phyloP scores from a whole-genome alignment of 1,284 basidiomycete genomes.

The Apiotrichum akiyoshidainum region DNA sequence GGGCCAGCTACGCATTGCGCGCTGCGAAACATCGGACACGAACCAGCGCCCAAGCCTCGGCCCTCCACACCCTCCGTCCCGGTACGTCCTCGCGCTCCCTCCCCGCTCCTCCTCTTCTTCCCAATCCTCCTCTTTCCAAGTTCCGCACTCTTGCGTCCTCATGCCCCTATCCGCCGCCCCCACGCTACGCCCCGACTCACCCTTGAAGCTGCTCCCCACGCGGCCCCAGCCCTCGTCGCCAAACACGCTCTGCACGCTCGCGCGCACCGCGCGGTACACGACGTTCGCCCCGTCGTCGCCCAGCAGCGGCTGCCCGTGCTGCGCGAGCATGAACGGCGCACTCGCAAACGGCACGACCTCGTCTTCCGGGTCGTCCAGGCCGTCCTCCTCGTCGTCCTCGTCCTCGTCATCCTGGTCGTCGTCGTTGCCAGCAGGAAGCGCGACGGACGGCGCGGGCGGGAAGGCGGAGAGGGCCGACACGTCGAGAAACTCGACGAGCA shows the following conservation, averaged over 20 bases:
- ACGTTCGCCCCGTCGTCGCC: constrained; percentile 26
- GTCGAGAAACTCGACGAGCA: constrained; percentile 49
- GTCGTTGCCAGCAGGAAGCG: background rate
- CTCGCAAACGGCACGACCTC: constrained; percentile 23
- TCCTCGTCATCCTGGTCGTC: constrained; percentile 11
- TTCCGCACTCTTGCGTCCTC: no score
- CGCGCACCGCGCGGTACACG: constrained; percentile 34
- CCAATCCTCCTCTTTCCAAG: no score
- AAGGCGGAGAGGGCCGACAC: constrained; percentile 23
- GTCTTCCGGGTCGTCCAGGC: constrained; percentile 30
- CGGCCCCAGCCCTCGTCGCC: constrained; percentile 49
- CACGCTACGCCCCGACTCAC: no score
- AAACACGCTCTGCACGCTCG: constrained; percentile 35
- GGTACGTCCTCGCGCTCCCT: no score
- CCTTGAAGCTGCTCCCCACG: constrained; percentile 41
- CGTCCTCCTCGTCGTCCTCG: constrained; percentile 21
- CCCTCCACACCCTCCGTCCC: no score
- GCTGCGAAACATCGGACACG: no score
- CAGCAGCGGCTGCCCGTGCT: constrained; percentile 6
- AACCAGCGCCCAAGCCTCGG: no score
- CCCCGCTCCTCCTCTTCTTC: no score
- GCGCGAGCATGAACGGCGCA: constrained; percentile 37
- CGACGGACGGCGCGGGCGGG: background rate
- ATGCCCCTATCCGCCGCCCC: no score
- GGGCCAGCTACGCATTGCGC: no score